Evolutionary conservation across 2,329 filamentous ascomycete genomes (phyloP).

Genomic region (Xylaria sp.): DNA sequence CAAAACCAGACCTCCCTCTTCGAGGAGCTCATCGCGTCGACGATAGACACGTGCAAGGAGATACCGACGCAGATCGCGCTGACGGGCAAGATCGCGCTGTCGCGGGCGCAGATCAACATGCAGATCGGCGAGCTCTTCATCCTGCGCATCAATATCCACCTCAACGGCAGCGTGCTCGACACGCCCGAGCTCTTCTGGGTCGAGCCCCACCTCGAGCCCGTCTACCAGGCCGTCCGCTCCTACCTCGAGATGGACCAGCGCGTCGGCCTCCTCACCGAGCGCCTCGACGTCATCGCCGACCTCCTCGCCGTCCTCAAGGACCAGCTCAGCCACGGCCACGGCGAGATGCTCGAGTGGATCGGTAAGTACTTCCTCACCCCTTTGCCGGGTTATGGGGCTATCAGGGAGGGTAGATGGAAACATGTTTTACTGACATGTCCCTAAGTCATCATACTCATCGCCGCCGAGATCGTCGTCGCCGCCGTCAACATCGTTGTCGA

Average conservation of each 20-base stretch:
- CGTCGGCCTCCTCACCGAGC: constrained; percentile 84
- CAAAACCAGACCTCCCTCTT: constrained; percentile 78
- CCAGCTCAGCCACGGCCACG: constrained; percentile 90
- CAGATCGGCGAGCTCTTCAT: constrained; percentile 99
- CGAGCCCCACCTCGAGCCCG: constrained; percentile 92
- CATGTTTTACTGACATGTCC: constrained; percentile 16
- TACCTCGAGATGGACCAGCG: constrained; percentile 99
- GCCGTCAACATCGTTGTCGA: constrained; percentile 95
- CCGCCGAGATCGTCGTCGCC: constrained; percentile 90
- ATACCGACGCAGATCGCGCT: constrained; percentile 90
- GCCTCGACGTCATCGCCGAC: constrained; percentile 91
- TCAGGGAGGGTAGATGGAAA: neutral
- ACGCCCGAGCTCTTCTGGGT: constrained; percentile 98
- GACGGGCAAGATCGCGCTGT: constrained; percentile 89
- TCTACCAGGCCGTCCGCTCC: constrained; percentile 92
- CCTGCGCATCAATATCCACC: constrained; percentile 93
- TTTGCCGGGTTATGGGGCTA: neutral
- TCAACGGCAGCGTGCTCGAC: constrained; percentile 95
- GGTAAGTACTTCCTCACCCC: constrained; percentile 54
- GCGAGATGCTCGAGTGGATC: constrained; percentile 88
- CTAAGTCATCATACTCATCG: constrained; percentile 89
- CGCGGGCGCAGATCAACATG: constrained; percentile 94
- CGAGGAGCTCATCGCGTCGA: constrained; percentile 91
- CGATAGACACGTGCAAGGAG: constrained; percentile 89
- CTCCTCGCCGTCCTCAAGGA: constrained; percentile 91